These are phyloP conservation scores for Stylonectria norvegica DNA, from an alignment of 2,329 filamentous ascomycete species.

Conservation along the genomic window DNA sequence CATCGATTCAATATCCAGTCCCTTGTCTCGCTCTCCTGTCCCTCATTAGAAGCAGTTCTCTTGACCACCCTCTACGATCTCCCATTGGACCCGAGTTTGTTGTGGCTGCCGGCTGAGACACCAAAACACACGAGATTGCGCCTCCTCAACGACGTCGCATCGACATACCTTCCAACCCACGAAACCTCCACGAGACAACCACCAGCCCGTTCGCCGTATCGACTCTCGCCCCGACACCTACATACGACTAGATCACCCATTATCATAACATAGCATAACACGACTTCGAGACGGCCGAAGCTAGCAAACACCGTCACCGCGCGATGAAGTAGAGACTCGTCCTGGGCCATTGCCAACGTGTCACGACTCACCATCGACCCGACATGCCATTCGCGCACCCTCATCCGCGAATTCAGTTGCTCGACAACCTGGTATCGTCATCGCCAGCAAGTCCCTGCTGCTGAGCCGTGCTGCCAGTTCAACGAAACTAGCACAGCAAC, in stretches of 20 bases:
- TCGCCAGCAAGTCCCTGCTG: slow-evolving; percentile 5
- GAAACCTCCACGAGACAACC: too few species aligned
- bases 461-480: too few species aligned
- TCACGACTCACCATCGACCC: neutral
- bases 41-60: neutral
- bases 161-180: too few species aligned
- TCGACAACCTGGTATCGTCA: neutral
- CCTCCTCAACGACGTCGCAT: neutral
- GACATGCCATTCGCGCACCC: neutral
- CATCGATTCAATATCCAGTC: neutral
- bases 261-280: too few species aligned
- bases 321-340: neutral
- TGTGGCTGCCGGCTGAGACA: neutral
- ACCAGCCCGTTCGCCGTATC: too few species aligned
- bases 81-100: neutral
- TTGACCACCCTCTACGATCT: too few species aligned
- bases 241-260: too few species aligned
- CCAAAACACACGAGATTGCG: neutral
- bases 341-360: slow-evolving; percentile 2
- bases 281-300: neutral
- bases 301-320: too few species aligned
- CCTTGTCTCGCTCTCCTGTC: neutral
- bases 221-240: too few species aligned
- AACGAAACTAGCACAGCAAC: too few species aligned
- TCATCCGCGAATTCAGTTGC: neutral